These are phyloP conservation scores for Annulohypoxylon bovei DNA, from an alignment of 495 filamentous ascomycete genomes.

Conservation along the genomic window DNA sequence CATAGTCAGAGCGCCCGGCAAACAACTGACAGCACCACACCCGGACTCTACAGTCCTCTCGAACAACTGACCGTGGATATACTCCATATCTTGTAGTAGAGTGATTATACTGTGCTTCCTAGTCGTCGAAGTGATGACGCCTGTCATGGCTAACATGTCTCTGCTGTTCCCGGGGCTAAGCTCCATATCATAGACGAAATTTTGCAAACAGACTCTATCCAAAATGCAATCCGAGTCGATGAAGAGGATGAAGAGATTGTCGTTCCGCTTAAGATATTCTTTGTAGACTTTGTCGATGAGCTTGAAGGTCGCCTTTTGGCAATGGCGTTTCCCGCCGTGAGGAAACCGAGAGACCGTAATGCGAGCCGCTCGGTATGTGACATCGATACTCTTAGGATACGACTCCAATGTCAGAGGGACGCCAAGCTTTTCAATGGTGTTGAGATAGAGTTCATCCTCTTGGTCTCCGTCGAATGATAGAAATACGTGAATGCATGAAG, in stretches of 20 bases:
- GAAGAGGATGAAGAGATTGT: conserved; percentile 95
- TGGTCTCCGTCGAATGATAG: conserved; percentile 93
- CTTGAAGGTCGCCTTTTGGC: conserved; percentile 93
- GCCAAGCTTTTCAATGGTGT: conserved; percentile 87
- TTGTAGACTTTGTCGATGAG: conserved; percentile 94
- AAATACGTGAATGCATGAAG: conserved; percentile 94
- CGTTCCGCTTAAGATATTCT: conserved; percentile 86
- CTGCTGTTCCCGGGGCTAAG: conserved; percentile 91
- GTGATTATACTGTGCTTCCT: conserved; percentile 90
- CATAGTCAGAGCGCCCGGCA: conserved; percentile 94
- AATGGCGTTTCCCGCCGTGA: conserved; percentile 92
- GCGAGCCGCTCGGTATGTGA: conserved; percentile 80
- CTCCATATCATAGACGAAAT: conserved; percentile 99
- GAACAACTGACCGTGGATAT: conserved; percentile 96
- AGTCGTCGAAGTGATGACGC: conserved; percentile 95
- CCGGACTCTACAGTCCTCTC: conserved; percentile 96
- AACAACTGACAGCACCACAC: conserved; percentile 93
- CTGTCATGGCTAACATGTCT: conserved; percentile 98
- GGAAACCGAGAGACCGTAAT: conserved; percentile 94
- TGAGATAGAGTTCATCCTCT: conserved; percentile 88
- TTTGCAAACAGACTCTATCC: conserved; percentile 91
- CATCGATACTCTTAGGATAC: conserved; percentile 92
- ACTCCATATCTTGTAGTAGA: conserved; percentile 96
- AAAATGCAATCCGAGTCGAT: conserved; percentile 99
- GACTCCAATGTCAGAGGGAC: conserved; percentile 78